Percentiles rank a stretch among this genome's conserved stretches.
Conservation (phyloP, 108 stramenopile species). For the Fragilaria crotonensis region DNA sequence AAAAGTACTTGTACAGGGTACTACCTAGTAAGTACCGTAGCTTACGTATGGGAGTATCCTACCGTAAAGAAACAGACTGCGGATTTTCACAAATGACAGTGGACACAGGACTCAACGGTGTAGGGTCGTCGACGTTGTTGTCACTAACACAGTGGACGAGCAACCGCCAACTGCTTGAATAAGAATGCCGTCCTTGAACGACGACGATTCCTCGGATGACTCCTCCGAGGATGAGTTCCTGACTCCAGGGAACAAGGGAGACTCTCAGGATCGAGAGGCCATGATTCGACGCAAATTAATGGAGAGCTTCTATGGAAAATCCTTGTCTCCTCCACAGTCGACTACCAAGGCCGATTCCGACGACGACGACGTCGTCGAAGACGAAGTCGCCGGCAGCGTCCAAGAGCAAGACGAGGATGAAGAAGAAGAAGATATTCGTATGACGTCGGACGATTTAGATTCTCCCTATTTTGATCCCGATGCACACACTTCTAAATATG, state of each 20-base stretch:
- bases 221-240: conserved; percentile 51
- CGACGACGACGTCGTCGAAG: conserved; percentile 24
- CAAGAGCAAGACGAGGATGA: background rate
- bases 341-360: background rate
- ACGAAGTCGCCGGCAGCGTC: conserved; percentile 16
- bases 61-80: too few species aligned
- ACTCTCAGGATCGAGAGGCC: conserved; percentile 59
- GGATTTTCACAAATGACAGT: too few species aligned
- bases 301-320: conserved; percentile 81
- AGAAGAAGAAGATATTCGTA: background rate
- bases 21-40: too few species aligned
- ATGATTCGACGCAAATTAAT: conserved; percentile 75
- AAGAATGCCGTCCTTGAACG: too few species aligned
- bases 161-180: too few species aligned
- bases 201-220: conserved; percentile 18
- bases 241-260: conserved; percentile 18
- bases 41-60: too few species aligned
- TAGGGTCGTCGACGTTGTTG: too few species aligned
- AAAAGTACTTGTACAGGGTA: too few species aligned
- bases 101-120: too few species aligned
- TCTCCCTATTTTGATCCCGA: conserved; percentile 57
- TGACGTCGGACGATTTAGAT: conserved; percentile 48
- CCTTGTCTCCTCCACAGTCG: conserved; percentile 10
- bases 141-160: too few species aligned
- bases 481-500: conserved; percentile 48